phyloP scores from a whole-genome alignment of 169 alveolate species.

The Eimeria zaria region DNA sequence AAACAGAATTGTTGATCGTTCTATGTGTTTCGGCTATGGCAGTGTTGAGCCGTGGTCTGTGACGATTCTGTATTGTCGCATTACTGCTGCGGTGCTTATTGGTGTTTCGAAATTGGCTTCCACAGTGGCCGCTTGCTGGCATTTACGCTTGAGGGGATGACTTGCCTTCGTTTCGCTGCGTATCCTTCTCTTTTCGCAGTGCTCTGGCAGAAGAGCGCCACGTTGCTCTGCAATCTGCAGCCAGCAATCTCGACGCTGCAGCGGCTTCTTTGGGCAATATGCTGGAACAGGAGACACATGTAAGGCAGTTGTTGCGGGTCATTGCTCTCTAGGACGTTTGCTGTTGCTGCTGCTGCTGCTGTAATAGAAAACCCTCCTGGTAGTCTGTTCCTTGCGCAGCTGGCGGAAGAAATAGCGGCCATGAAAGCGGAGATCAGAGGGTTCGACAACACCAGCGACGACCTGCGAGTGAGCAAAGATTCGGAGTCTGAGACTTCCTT shows the following conservation, averaged over 20 bases:
- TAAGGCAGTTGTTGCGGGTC: neutral
- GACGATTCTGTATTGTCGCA: neutral
- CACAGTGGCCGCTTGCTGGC: neutral
- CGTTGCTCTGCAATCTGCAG: constrained; percentile 64
- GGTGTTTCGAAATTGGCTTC: neutral
- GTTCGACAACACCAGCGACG: constrained; percentile 49
- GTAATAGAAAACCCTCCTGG: neutral
- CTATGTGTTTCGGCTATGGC: neutral
- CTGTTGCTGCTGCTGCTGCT: neutral
- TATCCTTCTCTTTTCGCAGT: constrained; percentile 5
- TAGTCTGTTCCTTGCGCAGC: constrained; percentile 7
- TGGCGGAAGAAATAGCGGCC: constrained; percentile 68
- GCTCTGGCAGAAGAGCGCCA: constrained; percentile 71
- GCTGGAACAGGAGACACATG: constrained; percentile 69
- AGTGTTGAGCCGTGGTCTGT: neutral
- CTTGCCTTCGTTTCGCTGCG: neutral
- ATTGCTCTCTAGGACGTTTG: neutral
- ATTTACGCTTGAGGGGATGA: neutral
- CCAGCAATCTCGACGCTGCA: constrained; percentile 32
- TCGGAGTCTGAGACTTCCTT: neutral
- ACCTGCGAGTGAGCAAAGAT: constrained; percentile 46
- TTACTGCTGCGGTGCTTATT: neutral
- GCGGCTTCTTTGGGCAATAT: constrained; percentile 44
- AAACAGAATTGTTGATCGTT: neutral
- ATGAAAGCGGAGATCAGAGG: constrained; percentile 50